Evolutionary conservation across 768 basidiomycete species (phyloP), one percentile per base, ranked within the genome.

Genomic region (Xerocomellus amylosporus): DNA sequence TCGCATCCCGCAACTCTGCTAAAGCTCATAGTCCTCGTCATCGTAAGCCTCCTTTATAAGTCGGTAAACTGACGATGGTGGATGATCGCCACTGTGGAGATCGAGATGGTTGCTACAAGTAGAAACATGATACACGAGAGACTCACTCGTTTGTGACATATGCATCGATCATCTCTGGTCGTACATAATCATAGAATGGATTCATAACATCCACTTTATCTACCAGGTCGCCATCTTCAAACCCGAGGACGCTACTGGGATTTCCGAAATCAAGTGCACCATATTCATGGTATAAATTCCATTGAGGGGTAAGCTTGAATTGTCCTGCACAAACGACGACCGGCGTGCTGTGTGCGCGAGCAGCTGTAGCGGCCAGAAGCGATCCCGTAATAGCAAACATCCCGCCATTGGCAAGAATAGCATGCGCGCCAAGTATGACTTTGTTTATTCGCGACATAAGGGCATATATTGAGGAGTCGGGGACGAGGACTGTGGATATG

Each of bases 371-470:
- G 2, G 87, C 90, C 40, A 94, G 77, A 17, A 93, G 79, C 2
- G 92, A 88, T 19, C 95, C 95, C 1, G 89, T 81, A 41, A 90
- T 81, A 15, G 91, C 89, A 70, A 96, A 94, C 81, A 98, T 88
- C 14, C 95, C 94, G 14, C 97, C 97, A 65, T 98, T 96, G 24
- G 96, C 95, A 46, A 97, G 85, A 64, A 98, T 88, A n/a, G 90
- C 86, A 71, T 98, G 96, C 12, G 94, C 89, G 28, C 94, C 93
- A 43, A 99, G 79, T 54, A 99, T 85, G 61, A 98, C 88, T 73
- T 99, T 99, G 75, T 94, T 96, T 56, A 96, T 90, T 55, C 96
- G 86, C 5, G 97, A 96, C 86, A 98, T 92, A 58, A 99, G 81
- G 12, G 94, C 93, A 67, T 90, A 96, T 69, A 98, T 87, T 24